Conservation (phyloP, 2,329 filamentous ascomycete genomes). For the Dactylellina drechsleri region DNA sequence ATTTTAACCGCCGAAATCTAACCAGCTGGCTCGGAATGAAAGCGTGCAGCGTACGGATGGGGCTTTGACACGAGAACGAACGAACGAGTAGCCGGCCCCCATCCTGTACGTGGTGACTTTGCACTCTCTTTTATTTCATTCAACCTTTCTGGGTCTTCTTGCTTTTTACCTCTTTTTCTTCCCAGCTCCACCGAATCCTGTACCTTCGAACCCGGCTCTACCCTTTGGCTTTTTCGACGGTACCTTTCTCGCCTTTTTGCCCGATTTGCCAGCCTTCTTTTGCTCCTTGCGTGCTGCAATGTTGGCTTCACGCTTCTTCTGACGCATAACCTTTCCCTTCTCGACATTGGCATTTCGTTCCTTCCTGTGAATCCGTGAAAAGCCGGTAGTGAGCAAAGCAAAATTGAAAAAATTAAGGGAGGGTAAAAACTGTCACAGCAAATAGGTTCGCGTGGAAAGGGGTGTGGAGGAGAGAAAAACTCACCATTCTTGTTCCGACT, state of each 20-base stretch:
- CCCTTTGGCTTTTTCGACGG: constrained; percentile 61
- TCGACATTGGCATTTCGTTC: constrained; percentile 77
- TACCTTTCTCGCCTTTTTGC: constrained; percentile 68
- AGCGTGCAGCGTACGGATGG: too few relatives aligned
- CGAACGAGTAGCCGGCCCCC: too few relatives aligned
- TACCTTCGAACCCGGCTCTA: constrained; percentile 72
- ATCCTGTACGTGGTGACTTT: too few relatives aligned
- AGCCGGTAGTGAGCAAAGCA: constrained; percentile 34
- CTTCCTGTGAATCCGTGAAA: constrained; percentile 59
- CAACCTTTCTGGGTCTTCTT: too few relatives aligned
- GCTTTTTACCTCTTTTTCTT: constrained; percentile 63
- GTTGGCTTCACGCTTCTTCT: constrained; percentile 84
- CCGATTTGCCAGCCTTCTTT: constrained; percentile 72
- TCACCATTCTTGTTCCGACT: constrained; percentile 87
- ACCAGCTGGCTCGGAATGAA: too few relatives aligned
- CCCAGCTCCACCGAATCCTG: constrained; percentile 68
- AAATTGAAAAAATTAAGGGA: neutral
- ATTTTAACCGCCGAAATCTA: neutral
- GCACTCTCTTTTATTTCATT: too few relatives aligned
- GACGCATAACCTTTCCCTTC: constrained; percentile 79
- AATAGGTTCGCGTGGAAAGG: neutral
- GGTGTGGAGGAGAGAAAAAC: constrained; percentile 12
- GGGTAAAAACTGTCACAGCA: neutral
- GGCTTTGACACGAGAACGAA: too few relatives aligned
- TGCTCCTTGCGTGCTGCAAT: constrained; percentile 75